Base-by-base conservation (phyloP, 192 early-diverging fungal genomes). In the Umbelopsis vinacea region DNA sequence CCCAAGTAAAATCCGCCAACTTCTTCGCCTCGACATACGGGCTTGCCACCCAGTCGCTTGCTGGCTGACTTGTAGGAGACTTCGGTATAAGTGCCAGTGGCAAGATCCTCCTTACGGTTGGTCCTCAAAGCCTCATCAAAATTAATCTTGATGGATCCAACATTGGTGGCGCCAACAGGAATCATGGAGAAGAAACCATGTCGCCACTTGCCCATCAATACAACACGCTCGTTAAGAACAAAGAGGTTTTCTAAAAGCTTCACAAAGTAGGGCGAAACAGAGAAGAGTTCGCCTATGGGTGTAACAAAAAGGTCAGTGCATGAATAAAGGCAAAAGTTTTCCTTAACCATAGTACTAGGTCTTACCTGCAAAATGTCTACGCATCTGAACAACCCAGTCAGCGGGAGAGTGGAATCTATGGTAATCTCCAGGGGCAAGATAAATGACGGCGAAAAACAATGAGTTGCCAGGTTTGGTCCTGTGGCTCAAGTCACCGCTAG, bases 341-440 rank as follows among this genome's bases (percentile, higher is more conserved):
- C 40, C 6, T 0, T 43, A 43, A 43, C 0, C 40, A 38, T 47
- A 33, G 10, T 7, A 40, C 11, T 47, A 14, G 29, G 14, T 63
- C 81, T 67, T 80, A 91, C 90, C 92, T 19, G 92, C 92, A 83
- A 97, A 99, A 79, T 99, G 98, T 38, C 97, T 83, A 21, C 94
- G 79, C 4, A 84, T 81, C 75, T 95, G 87, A 15, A 97, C 95
- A 19, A 92, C 88, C 98, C 97, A 98, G 79, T 96, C 92, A 7
- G 92, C 88, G 35, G 98, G 98, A 24, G 97, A 96, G 71, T 99
- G 98, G 90, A 97, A 99, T 17, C 95, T 90, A 79, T 99, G 98
- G 82, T 99, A 99, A 79, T 99, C 98, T 0, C 97, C 98, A 7
- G 98, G 98, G 0, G 97, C 94, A 71, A 99, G 81, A 74, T 99